phyloP scores from a whole-genome alignment of 441 rosid species.

The Cnidoscolus chayamansa region DNA sequence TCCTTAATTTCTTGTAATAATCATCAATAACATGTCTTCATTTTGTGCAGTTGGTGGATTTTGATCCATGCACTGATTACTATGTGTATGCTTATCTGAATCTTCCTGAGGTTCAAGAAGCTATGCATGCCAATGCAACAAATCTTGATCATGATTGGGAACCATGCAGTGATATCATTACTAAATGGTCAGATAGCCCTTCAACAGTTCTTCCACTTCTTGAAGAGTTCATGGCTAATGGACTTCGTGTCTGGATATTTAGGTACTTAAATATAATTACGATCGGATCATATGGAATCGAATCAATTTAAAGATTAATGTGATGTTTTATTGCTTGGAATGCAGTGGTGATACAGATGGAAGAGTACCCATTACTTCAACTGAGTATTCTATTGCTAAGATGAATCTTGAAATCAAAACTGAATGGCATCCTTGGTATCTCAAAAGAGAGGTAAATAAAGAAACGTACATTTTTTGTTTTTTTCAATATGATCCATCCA shows the following conservation, averaged over 20 bases:
- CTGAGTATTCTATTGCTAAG: slow-evolving; percentile 48
- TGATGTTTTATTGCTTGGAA: too few species aligned
- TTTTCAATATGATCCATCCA: too few species aligned
- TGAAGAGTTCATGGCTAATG: slow-evolving; percentile 43
- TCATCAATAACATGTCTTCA: background rate
- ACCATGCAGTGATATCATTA: slow-evolving; percentile 53
- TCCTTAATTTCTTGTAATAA: background rate
- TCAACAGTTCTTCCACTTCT: slow-evolving; percentile 56
- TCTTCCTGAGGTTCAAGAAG: slow-evolving; percentile 61
- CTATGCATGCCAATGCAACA: slow-evolving; percentile 78
- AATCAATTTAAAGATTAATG: too few species aligned
- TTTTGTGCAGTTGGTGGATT: slow-evolving; percentile 34
- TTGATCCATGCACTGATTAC: slow-evolving; percentile 65
- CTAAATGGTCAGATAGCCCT: slow-evolving; percentile 58
- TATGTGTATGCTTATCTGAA: slow-evolving; percentile 69
- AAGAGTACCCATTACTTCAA: slow-evolving; percentile 68
- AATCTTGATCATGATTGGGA: slow-evolving; percentile 62
- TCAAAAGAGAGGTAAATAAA: slow-evolving; percentile 44
- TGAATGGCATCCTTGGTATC: slow-evolving; percentile 73
- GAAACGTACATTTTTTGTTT: too few species aligned
- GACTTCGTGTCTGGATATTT: slow-evolving; percentile 69
- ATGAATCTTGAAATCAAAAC: slow-evolving; percentile 52
- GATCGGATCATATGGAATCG: too few species aligned
- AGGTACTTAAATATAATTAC: slow-evolving; percentile 30
- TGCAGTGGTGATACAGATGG: slow-evolving; percentile 80